phyloP scores from a whole-genome alignment of 768 basidiomycete species.

The Butyriboletus loyo region DNA sequence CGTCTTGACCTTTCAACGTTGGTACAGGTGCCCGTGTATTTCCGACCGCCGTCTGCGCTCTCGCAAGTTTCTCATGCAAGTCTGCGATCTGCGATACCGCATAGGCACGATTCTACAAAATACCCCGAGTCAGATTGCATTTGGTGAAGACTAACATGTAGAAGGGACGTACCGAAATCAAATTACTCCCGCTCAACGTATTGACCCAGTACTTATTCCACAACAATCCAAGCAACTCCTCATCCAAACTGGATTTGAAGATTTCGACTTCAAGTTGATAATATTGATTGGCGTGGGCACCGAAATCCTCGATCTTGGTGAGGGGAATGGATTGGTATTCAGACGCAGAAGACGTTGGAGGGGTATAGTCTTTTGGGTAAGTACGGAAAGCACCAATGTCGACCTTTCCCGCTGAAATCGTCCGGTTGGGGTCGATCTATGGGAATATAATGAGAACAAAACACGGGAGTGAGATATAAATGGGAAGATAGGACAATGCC shows the following conservation, averaged over 20 bases:
- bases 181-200: slow-evolving; percentile 87
- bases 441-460: not conserved
- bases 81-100: slow-evolving; percentile 89
- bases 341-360: slow-evolving; percentile 62
- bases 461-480: not conserved
- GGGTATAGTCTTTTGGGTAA: slow-evolving; percentile 93
- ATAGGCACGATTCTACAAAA: slow-evolving; percentile 82
- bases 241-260: slow-evolving; percentile 90
- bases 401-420: slow-evolving; percentile 96
- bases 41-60: slow-evolving; percentile 57
- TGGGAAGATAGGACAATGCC: not conserved
- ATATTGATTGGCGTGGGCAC: slow-evolving; percentile 95
- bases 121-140: not conserved
- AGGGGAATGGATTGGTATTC: slow-evolving; percentile 97
- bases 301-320: slow-evolving; percentile 98
- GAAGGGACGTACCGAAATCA: slow-evolving; percentile 70
- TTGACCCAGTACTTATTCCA: slow-evolving; percentile 99
- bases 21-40: slow-evolving; percentile 60
- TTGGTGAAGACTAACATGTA: not conserved
- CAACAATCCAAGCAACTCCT: slow-evolving; percentile 79
- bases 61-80: slow-evolving; percentile 83
- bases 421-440: slow-evolving; percentile 97
- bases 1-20: slow-evolving; percentile 49
- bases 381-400: slow-evolving; percentile 99
- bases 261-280: slow-evolving; percentile 93